Conservation (phyloP, 202 grass and related monocot species). For the Setaria italica region DNA sequence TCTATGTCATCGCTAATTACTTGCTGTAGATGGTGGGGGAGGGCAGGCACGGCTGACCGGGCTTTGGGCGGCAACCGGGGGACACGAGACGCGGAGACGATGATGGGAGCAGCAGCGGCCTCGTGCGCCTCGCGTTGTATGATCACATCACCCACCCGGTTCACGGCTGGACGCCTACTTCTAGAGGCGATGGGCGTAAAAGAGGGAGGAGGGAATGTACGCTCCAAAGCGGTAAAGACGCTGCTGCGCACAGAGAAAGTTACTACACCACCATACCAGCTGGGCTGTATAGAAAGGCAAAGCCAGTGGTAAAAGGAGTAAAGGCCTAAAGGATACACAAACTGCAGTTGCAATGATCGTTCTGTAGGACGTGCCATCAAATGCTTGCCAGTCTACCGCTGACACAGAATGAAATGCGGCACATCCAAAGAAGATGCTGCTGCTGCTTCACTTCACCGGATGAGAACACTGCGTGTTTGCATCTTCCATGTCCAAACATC, state of each 20-base stretch:
- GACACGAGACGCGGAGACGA: background rate
- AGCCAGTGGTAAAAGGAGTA: background rate
- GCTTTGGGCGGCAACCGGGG: background rate
- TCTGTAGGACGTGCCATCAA: background rate
- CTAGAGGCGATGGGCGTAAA: background rate
- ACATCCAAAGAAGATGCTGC: background rate
- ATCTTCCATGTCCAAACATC: background rate
- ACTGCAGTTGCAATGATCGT: constrained; percentile 18
- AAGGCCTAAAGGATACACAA: background rate
- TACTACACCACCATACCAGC: background rate
- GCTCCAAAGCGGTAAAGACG: constrained; percentile 26
- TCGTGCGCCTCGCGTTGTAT: background rate
- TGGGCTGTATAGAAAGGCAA: background rate
- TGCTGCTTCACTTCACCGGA: background rate
- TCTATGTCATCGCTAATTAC: no score
- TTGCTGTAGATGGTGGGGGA: background rate
- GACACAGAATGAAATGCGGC: background rate
- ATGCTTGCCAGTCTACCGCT: background rate
- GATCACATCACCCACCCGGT: background rate
- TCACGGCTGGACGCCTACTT: background rate
- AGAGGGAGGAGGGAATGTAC: background rate
- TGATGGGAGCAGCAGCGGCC: background rate
- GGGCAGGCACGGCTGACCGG: background rate
- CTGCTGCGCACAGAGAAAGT: constrained; percentile 3
- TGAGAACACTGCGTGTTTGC: background rate